Base-by-base conservation (phyloP, 768 basidiomycete species). In the Tylopilus intermedius region DNA sequence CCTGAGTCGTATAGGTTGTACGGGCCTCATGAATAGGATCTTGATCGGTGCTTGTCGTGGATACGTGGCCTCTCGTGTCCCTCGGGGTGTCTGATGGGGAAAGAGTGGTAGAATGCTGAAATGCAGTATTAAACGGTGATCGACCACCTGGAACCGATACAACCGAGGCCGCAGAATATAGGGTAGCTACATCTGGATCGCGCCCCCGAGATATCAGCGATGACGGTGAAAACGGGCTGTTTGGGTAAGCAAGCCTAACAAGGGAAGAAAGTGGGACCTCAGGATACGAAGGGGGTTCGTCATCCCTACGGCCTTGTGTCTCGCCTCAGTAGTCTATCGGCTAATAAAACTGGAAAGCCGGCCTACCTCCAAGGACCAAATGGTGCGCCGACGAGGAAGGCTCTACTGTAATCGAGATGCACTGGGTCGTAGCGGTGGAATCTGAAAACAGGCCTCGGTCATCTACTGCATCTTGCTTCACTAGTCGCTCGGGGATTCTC, bases 121-220 rank as follows among this genome's bases (percentile, higher is more conserved):
- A 71, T 21, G 66, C 61, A 49, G 76, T 50, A 42, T 66, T 67
- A 30, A 74, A 61, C 2, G 75, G 70, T 15, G 74, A 67, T 33
- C 69, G 61, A 40, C 71, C 72, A 22, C 72, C 68, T 6, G 85
- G 80, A 27, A 90, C 78, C 26, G 86, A 87, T 71, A 83, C 80
- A 22, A 92, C 74, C 2, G 86, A 89, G 5, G 88, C 88, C 0
- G 88, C 88, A n/a, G 88, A 88, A 67, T 92, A 93, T 5, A 92
- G 74, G 4, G 90, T 91, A 15, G 89, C 87, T 9, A 90, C 86
- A 47, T 94, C 91, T 1, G 86, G 76, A 67, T 92, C 90, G 18
- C 77, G 76, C 11, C 74, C 72, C 32, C 77, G 72, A 39, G 66
- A 50, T 40, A 54, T 38, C 32, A 61, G 51, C 33, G 62, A 57